Percentiles rank a stretch among this genome's conserved stretches.
phyloP scores from a whole-genome alignment of 1,139 yeast species.

The Yamadazyma conglobata region DNA sequence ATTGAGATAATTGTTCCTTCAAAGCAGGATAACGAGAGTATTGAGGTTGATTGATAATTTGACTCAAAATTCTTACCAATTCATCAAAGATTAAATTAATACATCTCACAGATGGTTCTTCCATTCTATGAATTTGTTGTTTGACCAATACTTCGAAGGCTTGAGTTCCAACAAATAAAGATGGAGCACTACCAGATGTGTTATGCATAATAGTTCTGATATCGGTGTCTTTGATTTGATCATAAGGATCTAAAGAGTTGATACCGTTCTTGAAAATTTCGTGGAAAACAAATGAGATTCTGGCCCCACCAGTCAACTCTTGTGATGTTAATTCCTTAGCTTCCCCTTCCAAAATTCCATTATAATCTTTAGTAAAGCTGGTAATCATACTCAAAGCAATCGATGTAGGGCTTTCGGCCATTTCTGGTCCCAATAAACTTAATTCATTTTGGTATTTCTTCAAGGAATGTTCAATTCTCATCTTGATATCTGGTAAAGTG shows the following conservation, averaged over 20 bases:
- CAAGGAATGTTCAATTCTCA: constrained; percentile 79
- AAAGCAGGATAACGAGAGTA: constrained; percentile 87
- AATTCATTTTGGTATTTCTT: constrained; percentile 84
- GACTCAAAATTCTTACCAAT: constrained; percentile 83
- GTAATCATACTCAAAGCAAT: constrained; percentile 89
- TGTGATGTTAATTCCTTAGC: constrained; percentile 81
- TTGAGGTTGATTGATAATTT: constrained; percentile 75
- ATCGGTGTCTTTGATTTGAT: constrained; percentile 93
- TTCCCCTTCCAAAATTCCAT: constrained; percentile 90
- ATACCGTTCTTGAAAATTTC: constrained; percentile 94
- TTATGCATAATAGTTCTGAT: constrained; percentile 97
- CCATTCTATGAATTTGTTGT: constrained; percentile 92
- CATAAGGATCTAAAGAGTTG: constrained; percentile 92
- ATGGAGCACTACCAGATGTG: constrained; percentile 97
- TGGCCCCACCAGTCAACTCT: constrained; percentile 95
- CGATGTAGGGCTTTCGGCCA: constrained; percentile 84
- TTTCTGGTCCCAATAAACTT: constrained; percentile 73
- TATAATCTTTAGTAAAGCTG: constrained; percentile 87
- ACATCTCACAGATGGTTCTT: constrained; percentile 89
- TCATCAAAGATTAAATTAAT: constrained; percentile 91
- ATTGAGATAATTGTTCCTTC: constrained; percentile 79
- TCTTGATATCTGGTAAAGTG: constrained; percentile 90
- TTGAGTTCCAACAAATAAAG: constrained; percentile 93
- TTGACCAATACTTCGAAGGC: constrained; percentile 96
- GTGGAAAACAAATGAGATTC: constrained; percentile 96